A percentile compares a stretch with the other conserved stretches of the same genome.
Evolutionary conservation across 257 asterid genomes (phyloP).

Genomic region (Ehretia macrophylla): DNA sequence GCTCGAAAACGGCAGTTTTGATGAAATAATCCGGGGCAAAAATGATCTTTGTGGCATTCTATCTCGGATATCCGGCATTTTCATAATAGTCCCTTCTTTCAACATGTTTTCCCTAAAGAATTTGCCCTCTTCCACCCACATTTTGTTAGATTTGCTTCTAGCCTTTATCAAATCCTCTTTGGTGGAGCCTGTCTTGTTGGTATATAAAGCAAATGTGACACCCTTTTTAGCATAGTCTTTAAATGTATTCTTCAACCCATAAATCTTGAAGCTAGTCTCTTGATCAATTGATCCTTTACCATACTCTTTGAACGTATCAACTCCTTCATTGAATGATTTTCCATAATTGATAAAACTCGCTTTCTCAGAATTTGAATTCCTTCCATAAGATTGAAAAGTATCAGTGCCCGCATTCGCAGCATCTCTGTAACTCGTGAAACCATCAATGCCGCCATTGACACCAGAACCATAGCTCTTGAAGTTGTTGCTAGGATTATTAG

Average conservation of each 20-base stretch:
- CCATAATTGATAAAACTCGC: conserved; percentile 64
- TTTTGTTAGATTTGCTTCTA: conserved; percentile 26
- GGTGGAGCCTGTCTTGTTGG: conserved; percentile 20
- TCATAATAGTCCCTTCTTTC: conserved; percentile 49
- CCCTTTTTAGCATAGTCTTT: conserved; percentile 68
- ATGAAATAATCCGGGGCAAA: conserved; percentile 53
- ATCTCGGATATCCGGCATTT: conserved; percentile 71
- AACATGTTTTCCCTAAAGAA: conserved; percentile 68
- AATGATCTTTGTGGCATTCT: conserved; percentile 84
- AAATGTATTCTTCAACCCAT: conserved; percentile 63
- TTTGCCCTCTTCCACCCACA: conserved; percentile 62
- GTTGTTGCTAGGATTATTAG: conserved; percentile 63
- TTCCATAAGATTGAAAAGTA: conserved; percentile 60
- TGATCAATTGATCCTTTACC: conserved; percentile 53
- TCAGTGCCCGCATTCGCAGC: conserved; percentile 65
- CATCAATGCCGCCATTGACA: conserved; percentile 51
- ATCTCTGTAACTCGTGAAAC: conserved; percentile 55
- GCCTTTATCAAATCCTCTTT: neutral
- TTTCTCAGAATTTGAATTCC: conserved; percentile 41
- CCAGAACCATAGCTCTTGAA: conserved; percentile 65
- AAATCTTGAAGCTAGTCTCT: conserved; percentile 49
- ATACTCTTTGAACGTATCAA: conserved; percentile 65
- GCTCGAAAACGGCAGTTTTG: conserved; percentile 52
- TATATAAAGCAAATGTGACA: conserved; percentile 63
- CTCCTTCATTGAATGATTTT: conserved; percentile 61